phyloP scores from a whole-genome alignment of 192 early-diverging fungal genomes.

The Mortierella claussenii region DNA sequence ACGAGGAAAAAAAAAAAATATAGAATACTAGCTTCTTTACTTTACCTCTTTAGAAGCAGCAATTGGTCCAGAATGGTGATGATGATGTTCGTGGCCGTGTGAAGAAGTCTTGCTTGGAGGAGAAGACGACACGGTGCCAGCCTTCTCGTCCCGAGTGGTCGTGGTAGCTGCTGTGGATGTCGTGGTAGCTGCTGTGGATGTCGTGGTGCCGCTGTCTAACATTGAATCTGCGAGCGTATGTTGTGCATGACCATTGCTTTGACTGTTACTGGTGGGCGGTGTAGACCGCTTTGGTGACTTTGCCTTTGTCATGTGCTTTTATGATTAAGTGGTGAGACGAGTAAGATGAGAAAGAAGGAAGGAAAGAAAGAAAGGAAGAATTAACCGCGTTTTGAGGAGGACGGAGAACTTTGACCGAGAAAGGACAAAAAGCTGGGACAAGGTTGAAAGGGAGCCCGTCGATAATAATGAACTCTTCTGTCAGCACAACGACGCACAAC shows the following conservation, averaged over 20 bases:
- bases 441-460: too few species aligned
- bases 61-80: slow-evolving; percentile 13
- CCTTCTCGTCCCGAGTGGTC: neutral
- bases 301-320: slow-evolving; percentile 23
- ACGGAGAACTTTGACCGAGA: neutral
- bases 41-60: slow-evolving; percentile 36
- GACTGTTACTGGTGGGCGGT: slow-evolving; percentile 21
- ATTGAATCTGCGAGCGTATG: neutral
- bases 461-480: too few species aligned
- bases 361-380: too few species aligned
- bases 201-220: too few species aligned
- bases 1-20: too few species aligned
- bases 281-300: slow-evolving; percentile 43
- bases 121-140: neutral
- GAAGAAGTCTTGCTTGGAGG: neutral
- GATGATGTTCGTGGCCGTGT: slow-evolving; percentile 1
- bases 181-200: neutral
- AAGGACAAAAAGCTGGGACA: neutral
- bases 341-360: neutral
- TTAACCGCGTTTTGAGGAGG: too few species aligned
- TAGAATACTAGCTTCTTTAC: neutral
- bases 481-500: too few species aligned
- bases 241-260: slow-evolving; percentile 11
- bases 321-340: neutral
- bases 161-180: neutral